Percentiles rank a stretch among this genome's conserved stretches.
These are phyloP conservation scores for Primulina tabacum DNA, from an alignment of 257 asterid genomes.

Conservation along the genomic window DNA sequence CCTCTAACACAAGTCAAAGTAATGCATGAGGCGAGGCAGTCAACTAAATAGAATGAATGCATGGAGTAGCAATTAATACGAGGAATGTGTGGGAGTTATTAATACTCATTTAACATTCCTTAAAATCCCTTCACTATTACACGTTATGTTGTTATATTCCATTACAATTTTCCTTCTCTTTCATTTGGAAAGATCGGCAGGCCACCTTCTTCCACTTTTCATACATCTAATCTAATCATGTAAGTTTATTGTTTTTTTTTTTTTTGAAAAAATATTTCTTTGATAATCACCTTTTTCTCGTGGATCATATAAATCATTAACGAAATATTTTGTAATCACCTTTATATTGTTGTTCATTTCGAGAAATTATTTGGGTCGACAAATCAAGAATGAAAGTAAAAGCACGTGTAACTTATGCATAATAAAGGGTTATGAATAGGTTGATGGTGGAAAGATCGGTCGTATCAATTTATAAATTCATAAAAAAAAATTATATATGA, in stretches of 20 bases:
- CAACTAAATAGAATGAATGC: constrained; percentile 8
- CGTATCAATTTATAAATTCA: too few relatives aligned
- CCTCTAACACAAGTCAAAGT: neutral
- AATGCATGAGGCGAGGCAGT: neutral
- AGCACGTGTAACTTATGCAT: neutral
- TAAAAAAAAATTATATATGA: too few relatives aligned
- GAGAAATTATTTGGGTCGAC: neutral
- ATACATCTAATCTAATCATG: constrained; percentile 25
- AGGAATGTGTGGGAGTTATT: constrained; percentile 39
- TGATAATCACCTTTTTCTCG: neutral
- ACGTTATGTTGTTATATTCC: constrained; percentile 22
- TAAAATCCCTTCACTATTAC: constrained; percentile 2
- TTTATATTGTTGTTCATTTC: neutral
- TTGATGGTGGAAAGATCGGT: neutral
- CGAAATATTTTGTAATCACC: neutral
- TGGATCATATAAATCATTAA: too few relatives aligned
- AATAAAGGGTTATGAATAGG: neutral
- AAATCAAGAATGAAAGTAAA: neutral
- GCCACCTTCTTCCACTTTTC: constrained; percentile 23
- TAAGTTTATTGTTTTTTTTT: constrained; percentile 13
- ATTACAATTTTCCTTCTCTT: constrained; percentile 17
- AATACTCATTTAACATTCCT: constrained; percentile 23
- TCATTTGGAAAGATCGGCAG: constrained; percentile 21
- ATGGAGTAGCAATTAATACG: constrained; percentile 39
- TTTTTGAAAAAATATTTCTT: too few relatives aligned